Base-by-base conservation (phyloP, 139 green algal genomes). In the Raphidocelis subcapitata region DNA sequence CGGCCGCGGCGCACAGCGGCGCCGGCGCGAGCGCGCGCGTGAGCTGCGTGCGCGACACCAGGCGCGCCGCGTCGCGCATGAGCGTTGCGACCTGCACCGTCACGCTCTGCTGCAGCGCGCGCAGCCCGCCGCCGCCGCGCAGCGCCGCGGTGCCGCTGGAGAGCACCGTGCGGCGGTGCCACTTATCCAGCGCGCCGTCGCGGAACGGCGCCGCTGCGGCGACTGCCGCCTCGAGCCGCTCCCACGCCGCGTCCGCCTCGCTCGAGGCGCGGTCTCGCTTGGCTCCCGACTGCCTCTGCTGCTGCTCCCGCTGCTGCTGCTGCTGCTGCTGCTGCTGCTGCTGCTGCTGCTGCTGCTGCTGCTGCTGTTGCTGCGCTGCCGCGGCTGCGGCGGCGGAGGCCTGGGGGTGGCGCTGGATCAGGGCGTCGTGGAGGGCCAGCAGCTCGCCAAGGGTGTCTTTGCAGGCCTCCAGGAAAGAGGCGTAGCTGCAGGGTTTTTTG, bases 91-190 rank as follows among this genome's bases (percentile, higher is more conserved):
- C 88, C 81, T 95, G 91, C 5, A 26, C 69, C 36, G 81, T 90
- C 14, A 96, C 65, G 57, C 73, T 86, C 85, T 96, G 87, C 65
- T 91, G 86, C 20, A 97, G 83, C 16, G 85, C 88, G 21, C 74
- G 74, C 65, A 97, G 77, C 15, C 78, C 76, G 51, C 81, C 76
- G 31, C 69, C 76, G 68, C 55, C 82, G 32, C 33, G 79, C 76
- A 36, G 64, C 69, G 65, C 67, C 2, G 65, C 60, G 47, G 44
- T 71, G 67, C 88, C 92, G 26, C 69, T 81, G 0, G 72, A 66
- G 33, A 96, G 77, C 73, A 89, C 71, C 26, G 91, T 90, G 64
- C 91, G 90, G 41, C 89, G 69, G 76, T 97, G 90, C 90, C 90
- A 97, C 18, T 86, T 73, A 81, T 97, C 91, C 46, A 96, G 54